Evolutionary conservation across 768 basidiomycete genomes (phyloP), one percentile per base, ranked within the genome.

Genomic region (Krasilnikovozyma curviuscula): DNA sequence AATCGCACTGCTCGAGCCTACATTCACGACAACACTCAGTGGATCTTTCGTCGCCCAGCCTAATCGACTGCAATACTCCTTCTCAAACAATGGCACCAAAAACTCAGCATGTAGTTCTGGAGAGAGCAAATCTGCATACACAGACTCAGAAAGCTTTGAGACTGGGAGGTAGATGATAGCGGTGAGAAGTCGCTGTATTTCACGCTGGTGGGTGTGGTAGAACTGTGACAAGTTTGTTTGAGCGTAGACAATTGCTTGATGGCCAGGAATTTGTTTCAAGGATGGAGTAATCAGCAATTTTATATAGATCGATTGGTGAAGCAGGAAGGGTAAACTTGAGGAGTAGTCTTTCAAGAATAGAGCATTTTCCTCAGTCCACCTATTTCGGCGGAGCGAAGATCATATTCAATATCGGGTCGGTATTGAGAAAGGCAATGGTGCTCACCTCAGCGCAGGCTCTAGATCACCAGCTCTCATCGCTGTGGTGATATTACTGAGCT

Each of bases 21-120:
- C 79, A 56, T 91, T 88, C 3, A 83, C 84, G 3, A 89, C 79
- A 3, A 93, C 84, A 33, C 78, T 72, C 37, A 98, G 69, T 1
- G 88, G 83, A 12, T 83, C 76, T 56, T 91, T 83, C 49, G 79
- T 72, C 55, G 89, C 83, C 79, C 91, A 81, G 3, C 82, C 83
- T 16, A 89, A 66, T 55, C 73, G 77, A 12, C 80, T 77, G 57
- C 89, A 88, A 57, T 81, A 98, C 59, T 91, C 88, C 54, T 78
- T 78, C 21, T 81, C 77, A 61, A 98, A 93, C 49, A 83, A 68
- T 2, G 77, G 76, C 55, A 81, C 79, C 28, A 95, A 68, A 9
- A 40, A 40, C 8, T 42, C 30, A 23, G 32, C 54, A 47, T 29
- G 50, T 32, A 9, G 44, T 38, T 21, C 45, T 14, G 9, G 18